phyloP scores from a whole-genome alignment of 1,284 basidiomycete genomes.

The Austroboletus novae-zelandiae region DNA sequence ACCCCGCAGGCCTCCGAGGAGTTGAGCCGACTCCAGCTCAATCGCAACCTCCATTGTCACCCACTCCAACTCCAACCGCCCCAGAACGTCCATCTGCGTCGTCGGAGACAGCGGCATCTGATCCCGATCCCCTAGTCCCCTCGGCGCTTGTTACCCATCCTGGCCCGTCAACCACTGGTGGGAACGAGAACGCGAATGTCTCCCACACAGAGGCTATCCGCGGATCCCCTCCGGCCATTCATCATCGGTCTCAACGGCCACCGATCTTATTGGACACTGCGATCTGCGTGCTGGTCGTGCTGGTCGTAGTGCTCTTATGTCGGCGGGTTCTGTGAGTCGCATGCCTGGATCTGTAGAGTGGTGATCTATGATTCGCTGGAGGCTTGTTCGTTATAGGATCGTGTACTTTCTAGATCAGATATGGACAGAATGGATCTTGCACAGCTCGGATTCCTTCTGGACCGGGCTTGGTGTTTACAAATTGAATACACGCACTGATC shows the following conservation, averaged over 20 bases:
- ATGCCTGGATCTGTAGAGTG: slow-evolving; percentile 13
- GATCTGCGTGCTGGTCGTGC: slow-evolving; percentile 64
- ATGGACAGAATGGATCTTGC: slow-evolving; percentile 7
- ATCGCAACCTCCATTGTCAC: slow-evolving; percentile 11
- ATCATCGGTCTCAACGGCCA: slow-evolving; percentile 37
- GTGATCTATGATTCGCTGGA: slow-evolving; percentile 23
- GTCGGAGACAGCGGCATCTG: slow-evolving; percentile 9
- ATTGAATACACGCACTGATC: slow-evolving; percentile 22
- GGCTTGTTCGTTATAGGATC: slow-evolving; percentile 12
- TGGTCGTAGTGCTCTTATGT: slow-evolving; percentile 61
- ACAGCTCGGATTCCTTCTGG: slow-evolving; percentile 24
- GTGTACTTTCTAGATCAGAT: slow-evolving; percentile 16
- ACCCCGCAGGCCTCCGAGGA: slow-evolving; percentile 25
- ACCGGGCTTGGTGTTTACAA: slow-evolving; percentile 19
- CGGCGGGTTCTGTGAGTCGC: slow-evolving; percentile 52
- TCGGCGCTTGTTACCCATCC: slow-evolving; percentile 12
- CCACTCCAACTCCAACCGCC: slow-evolving; percentile 10
- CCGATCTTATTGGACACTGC: slow-evolving; percentile 65
- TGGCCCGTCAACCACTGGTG: slow-evolving; percentile 11
- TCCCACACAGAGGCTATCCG: slow-evolving; percentile 15
- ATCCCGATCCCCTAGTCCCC: slow-evolving; percentile 16
- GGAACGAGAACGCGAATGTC: slow-evolving; percentile 8
- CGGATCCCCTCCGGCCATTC: slow-evolving; percentile 16
- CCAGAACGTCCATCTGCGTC: slow-evolving; percentile 18
- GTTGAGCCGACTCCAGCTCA: slow-evolving; percentile 15